Evolutionary conservation across 2,329 filamentous ascomycete species (phyloP).

Genomic region (Emmonsia crescens): DNA sequence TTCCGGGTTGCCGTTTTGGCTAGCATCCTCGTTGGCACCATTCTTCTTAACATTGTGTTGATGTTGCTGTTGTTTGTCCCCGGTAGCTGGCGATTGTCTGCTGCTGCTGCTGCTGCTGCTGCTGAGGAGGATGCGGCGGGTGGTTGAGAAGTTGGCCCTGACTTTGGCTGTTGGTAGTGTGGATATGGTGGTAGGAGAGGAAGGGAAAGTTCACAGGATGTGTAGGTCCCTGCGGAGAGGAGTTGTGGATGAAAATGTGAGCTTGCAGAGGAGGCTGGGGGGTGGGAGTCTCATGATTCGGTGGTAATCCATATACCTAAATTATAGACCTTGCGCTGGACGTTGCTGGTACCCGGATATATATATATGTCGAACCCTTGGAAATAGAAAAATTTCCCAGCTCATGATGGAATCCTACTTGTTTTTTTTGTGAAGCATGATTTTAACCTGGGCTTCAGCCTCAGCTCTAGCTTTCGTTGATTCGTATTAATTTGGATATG

Average conservation of each 20-base stretch:
- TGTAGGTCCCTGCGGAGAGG: background rate
- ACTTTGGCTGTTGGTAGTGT: background rate
- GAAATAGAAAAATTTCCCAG: background rate
- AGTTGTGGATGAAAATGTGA: background rate
- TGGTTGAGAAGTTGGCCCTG: background rate
- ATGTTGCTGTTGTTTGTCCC: background rate
- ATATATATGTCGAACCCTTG: background rate
- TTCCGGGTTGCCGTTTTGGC: background rate
- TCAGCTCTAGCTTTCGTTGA: background rate
- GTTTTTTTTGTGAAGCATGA: background rate
- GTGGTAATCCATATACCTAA: background rate
- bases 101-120: background rate
- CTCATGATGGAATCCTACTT: background rate
- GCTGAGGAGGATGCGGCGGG: background rate
- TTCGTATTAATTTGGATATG: background rate
- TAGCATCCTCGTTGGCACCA: background rate
- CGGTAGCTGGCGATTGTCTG: background rate
- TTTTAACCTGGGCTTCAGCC: background rate
- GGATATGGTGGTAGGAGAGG: background rate
- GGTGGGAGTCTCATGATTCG: background rate
- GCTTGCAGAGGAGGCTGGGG: background rate
- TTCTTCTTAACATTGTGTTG: background rate
- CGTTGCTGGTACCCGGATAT: too few species aligned
- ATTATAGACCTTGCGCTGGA: background rate
- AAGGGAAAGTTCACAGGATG: background rate